Percentiles rank a stretch among this genome's conserved stretches.
Evolutionary conservation across 78 protist species (phyloP).

Genomic region (Bigelowiella natans): DNA sequence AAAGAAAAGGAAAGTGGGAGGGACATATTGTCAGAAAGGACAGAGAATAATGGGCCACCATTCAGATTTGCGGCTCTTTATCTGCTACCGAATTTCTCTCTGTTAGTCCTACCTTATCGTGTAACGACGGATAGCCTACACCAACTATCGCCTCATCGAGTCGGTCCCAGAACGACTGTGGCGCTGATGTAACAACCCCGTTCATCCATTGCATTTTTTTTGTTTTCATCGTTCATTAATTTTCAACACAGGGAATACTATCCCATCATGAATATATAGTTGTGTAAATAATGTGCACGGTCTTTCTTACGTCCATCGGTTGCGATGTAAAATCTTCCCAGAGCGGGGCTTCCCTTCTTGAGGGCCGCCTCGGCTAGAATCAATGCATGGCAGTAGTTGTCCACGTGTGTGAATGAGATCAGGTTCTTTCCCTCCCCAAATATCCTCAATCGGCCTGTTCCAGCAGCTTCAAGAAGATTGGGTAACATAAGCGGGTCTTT

Average conservation of each 20-base stretch:
- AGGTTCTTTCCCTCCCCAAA: constrained; percentile 44
- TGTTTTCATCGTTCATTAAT: background rate
- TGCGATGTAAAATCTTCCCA: constrained; percentile 46
- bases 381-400: constrained; percentile 57
- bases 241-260: constrained; percentile 14
- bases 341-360: constrained; percentile 15
- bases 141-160: background rate
- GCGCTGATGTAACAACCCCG: background rate
- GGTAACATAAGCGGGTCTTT: constrained; percentile 57
- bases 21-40: too few species aligned
- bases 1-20: too few species aligned
- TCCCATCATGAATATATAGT: constrained; percentile 25
- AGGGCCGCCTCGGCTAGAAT: constrained; percentile 35
- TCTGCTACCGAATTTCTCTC: too few species aligned
- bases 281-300: background rate
- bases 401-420: constrained; percentile 53
- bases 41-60: too few species aligned
- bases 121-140: background rate
- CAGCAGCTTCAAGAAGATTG: constrained; percentile 43
- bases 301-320: constrained; percentile 49
- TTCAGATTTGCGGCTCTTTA: too few species aligned
- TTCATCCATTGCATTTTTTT: too few species aligned
- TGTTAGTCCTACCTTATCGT: background rate
- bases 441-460: constrained; percentile 44
- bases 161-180: background rate